Evolutionary conservation across 306 rosid genomes (phyloP), one percentile per base, ranked within the genome.

Genomic region (Ormosia semicastrata): DNA sequence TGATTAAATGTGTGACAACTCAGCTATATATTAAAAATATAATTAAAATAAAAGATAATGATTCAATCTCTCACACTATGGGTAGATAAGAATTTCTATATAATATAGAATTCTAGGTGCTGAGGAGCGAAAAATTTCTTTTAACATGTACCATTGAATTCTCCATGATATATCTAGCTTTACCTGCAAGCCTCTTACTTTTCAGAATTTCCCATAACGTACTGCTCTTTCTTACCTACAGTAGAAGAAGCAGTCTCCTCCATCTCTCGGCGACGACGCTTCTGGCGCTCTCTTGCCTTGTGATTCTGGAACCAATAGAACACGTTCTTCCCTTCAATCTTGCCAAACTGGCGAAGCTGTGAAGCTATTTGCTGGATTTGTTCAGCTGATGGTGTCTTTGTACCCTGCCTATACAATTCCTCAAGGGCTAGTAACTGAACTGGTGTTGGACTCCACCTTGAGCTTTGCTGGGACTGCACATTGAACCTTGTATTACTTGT

Each of bases 221-320:
- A 65, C 79, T 14, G 10, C 1, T 43, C 44, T 66, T 14, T 65
- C 32, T 80, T 73, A 73, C 76, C 79, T 50, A 72, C 7, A 15
- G 37, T 29, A 13, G 78, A 50, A 67, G 81, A 24, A 44, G 77
- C 43, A 30, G 77, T 43, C 65, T 79, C 81, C 88, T 87, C 88
- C 91, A 87, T 80, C 17, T 84, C 82, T 1, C 71, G 47, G 52
- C 91, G 86, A 30, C 92, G 90, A 47, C 88, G 90, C 68, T 89
- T 92, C 88, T 89, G 94, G 6, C 94, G 81, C 81, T 92, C 97
- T 76, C 97, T 90, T 0, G 97, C 97, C 73, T 89, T 91, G 82
- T 92, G 97, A 84, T 90, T 92, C 80, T 92, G 97, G 79, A 92
- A 92, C 97, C 97, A 92, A 44, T 92, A 92, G 83, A 90, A 92